Evolutionary conservation across 176 grass and related monocot genomes (phyloP).

Genomic region (Microstegium vimineum): DNA sequence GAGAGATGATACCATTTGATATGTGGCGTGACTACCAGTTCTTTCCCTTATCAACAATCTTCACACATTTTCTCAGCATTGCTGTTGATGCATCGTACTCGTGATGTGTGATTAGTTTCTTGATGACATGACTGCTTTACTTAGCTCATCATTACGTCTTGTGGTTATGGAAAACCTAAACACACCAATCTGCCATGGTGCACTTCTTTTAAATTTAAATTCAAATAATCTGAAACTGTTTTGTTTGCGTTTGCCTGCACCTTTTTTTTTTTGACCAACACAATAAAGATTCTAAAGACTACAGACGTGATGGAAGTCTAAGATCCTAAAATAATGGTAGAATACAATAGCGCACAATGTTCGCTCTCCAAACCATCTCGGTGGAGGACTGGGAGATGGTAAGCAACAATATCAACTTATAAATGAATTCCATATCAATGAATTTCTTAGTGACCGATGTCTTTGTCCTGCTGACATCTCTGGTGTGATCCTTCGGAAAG

Average conservation of each 20-base stretch:
- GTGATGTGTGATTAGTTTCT: not conserved
- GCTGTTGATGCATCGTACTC: not conserved
- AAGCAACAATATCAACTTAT: too few relatives aligned
- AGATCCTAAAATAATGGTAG: not conserved
- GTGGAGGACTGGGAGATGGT: too few relatives aligned
- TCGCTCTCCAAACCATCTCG: too few relatives aligned
- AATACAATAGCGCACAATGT: too few relatives aligned
- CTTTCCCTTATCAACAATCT: not conserved
- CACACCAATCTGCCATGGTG: not conserved
- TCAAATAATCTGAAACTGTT: too few relatives aligned
- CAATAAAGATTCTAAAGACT: not conserved
- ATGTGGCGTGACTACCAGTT: not conserved
- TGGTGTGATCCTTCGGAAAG: too few relatives aligned
- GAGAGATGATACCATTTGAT: not conserved
- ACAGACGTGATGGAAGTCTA: not conserved
- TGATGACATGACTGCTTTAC: not conserved
- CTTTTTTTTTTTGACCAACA: not conserved
- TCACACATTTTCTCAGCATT: not conserved
- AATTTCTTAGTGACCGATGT: too few relatives aligned
- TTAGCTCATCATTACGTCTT: slow-evolving; percentile 1
- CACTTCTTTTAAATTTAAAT: not conserved
- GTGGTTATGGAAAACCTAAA: not conserved
- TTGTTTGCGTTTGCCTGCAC: not conserved
- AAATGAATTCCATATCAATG: too few relatives aligned
- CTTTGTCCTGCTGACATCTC: too few relatives aligned